Base-by-base conservation (phyloP, 208 protist genomes). In the Wallacemonas collosoma region DNA sequence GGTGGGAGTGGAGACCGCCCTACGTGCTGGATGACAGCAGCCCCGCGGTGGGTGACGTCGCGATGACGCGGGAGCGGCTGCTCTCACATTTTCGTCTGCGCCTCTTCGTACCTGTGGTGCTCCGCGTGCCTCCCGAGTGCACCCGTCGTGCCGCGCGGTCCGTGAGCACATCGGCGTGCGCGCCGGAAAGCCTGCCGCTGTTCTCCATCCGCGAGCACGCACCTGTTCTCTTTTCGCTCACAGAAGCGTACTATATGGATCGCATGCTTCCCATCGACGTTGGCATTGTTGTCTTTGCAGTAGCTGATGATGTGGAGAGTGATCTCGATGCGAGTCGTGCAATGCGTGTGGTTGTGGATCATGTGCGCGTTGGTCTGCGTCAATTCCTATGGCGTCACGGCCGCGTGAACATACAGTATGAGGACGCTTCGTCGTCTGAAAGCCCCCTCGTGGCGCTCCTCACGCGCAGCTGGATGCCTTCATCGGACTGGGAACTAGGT, bases 401-500 rank as follows among this genome's bases (percentile, higher is more conserved):
- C 7, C 69, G 72, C 36, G 70, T 86, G 9, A 68, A 60, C 17
- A 64, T 94, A 26, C 83, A 90, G 62, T 44, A 80, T 56, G 67
- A 41, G 6, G 15, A 6, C 38, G 56, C 4, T n/a, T 5, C 8
- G 56, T 43, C 56, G 14, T 6, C 36, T 38, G 38, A 17, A 55
- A 76, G 6, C 48, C 82, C 36, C 45, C 45, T 51, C 35, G 41
- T 45, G 48, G 57, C 15, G 11, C 2, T 66, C 11, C 70, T 86
- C 63, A 70, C 83, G 36, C 76, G 90, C 54, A 51, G 76, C 9
- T 96, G 91, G 89, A 57, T 85, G 14, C 89, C 91, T 14, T 61
- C 67, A 15, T 82, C 73, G 3, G 64, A 87, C 17, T 79, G 76
- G 38, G 85, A 94, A 77, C 41, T 92, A 8, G 83, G 64, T 15